These are phyloP conservation scores for Kodamaea arcana DNA, from an alignment of 1,139 yeast genomes.

Conservation along the genomic window DNA sequence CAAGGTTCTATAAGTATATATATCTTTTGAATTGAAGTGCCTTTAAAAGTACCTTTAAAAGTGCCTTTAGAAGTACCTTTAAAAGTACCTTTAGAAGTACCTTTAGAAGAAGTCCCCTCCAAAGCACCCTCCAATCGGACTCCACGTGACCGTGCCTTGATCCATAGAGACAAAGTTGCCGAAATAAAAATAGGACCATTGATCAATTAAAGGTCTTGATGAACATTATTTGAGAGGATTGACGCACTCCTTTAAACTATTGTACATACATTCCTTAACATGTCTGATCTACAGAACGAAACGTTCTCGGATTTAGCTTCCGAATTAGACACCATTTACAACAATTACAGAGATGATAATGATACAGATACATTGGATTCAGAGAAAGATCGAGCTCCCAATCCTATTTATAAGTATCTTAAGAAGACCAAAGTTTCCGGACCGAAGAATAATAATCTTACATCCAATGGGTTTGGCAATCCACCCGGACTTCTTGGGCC, in stretches of 20 bases:
- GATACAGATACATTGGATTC: slow-evolving; percentile 34
- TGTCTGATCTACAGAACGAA: not conserved
- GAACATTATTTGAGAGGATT: no score
- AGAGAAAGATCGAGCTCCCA: slow-evolving; percentile 12
- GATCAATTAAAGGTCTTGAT: not conserved
- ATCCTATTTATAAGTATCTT: slow-evolving; percentile 4
- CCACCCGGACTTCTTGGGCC: slow-evolving; percentile 14
- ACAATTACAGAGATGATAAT: slow-evolving; percentile 19
- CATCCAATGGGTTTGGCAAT: no score
- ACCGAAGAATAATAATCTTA: no score
- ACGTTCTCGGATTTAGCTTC: slow-evolving; percentile 20
- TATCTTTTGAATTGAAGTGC: no score
- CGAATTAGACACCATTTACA: slow-evolving; percentile 35
- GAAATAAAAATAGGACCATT: not conserved
- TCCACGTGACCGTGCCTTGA: not conserved
- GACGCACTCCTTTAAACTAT: no score
- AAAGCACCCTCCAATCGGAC: no score
- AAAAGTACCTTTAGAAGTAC: no score
- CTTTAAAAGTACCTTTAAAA: no score
- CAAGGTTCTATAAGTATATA: no score
- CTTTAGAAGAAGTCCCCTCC: no score
- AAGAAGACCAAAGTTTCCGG: no score
- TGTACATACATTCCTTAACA: not conserved
- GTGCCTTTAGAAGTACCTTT: no score
- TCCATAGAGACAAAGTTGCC: not conserved